A percentile compares a stretch with the other conserved stretches of the same genome.
Conservation (phyloP, 805 yeast species). For the Candida oleophila region DNA sequence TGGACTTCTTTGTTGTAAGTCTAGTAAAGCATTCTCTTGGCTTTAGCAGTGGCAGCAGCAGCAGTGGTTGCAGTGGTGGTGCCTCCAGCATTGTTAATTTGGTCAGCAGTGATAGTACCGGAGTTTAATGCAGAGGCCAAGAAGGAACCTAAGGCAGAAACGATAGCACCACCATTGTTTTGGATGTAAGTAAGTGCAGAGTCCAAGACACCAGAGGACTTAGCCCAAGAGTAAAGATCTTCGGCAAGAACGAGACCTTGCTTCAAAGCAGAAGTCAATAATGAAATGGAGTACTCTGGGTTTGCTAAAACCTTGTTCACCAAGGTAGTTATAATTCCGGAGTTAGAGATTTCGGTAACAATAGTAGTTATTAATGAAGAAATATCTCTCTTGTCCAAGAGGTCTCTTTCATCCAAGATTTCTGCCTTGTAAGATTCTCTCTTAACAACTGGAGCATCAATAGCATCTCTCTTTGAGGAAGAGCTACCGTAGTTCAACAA, state of each 20-base stretch:
- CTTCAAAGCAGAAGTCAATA: constrained; percentile 32
- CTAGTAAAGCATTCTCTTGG: constrained; percentile 6
- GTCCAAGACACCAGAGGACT: constrained; percentile 32
- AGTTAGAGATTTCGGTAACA: constrained; percentile 27
- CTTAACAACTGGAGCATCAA: constrained; percentile 5
- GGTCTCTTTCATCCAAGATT: constrained; percentile 17
- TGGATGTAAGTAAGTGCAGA: constrained; percentile 23
- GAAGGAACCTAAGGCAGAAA: constrained; percentile 17
- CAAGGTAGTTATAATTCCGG: constrained; percentile 32
- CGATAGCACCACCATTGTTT: constrained; percentile 24
- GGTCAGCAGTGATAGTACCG: constrained; percentile 26
- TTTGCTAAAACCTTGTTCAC: constrained; percentile 35
- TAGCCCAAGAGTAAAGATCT: constrained; percentile 38
- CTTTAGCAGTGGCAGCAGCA: constrained; percentile 13
- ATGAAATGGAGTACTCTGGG: constrained; percentile 32
- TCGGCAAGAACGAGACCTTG: constrained; percentile 31
- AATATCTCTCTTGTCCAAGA: constrained; percentile 37
- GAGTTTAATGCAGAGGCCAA: constrained; percentile 22
- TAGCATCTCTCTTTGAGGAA: constrained; percentile 9
- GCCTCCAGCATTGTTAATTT: constrained; percentile 22
- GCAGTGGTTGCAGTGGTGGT: constrained; percentile 13
- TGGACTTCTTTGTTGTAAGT: background rate
- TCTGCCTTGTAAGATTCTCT: constrained; percentile 7
- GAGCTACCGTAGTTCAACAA: constrained; percentile 12
- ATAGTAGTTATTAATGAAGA: constrained; percentile 24